These are phyloP conservation scores for Brasenia schreberi DNA, from an alignment of 164 flowering plant species.

Conservation along the genomic window DNA sequence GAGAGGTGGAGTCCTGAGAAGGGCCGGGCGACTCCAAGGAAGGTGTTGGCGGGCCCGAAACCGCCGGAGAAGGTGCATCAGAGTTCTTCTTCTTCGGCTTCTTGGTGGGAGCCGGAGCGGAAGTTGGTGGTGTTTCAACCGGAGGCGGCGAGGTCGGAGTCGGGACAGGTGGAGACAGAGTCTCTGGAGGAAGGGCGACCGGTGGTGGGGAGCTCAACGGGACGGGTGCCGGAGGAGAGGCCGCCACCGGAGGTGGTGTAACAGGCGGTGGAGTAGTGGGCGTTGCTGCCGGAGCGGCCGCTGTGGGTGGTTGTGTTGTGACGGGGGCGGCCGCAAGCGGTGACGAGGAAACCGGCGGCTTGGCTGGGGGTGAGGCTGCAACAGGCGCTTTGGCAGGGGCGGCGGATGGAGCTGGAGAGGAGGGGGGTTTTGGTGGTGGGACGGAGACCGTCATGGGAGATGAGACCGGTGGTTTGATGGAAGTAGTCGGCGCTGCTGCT, in stretches of 20 bases:
- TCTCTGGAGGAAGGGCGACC: background rate
- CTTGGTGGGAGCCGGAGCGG: background rate
- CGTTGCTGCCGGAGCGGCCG: background rate
- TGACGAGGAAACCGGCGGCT: too few species aligned
- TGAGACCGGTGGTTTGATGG: too few species aligned
- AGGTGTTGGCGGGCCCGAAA: background rate
- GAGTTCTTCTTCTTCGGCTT: background rate
- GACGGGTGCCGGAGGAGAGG: background rate
- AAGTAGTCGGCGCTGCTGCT: background rate
- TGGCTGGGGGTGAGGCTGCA: background rate
- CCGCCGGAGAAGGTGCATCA: background rate
- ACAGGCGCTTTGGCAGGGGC: background rate
- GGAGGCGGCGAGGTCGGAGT: background rate
- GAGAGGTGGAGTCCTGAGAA: background rate
- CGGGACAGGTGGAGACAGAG: background rate
- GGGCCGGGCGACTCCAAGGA: background rate
- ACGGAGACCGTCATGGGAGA: too few species aligned
- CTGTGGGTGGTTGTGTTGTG: background rate
- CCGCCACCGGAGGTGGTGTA: background rate
- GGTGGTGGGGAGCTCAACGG: background rate
- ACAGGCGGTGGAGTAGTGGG: background rate
- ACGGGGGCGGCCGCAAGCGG: too few species aligned
- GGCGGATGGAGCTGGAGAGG: background rate
- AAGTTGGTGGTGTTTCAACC: background rate
- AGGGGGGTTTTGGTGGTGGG: background rate